Percentiles rank a stretch among this genome's conserved stretches.
Evolutionary conservation across 1,284 basidiomycete genomes (phyloP).

Genomic region (Ganoderma multipileum): DNA sequence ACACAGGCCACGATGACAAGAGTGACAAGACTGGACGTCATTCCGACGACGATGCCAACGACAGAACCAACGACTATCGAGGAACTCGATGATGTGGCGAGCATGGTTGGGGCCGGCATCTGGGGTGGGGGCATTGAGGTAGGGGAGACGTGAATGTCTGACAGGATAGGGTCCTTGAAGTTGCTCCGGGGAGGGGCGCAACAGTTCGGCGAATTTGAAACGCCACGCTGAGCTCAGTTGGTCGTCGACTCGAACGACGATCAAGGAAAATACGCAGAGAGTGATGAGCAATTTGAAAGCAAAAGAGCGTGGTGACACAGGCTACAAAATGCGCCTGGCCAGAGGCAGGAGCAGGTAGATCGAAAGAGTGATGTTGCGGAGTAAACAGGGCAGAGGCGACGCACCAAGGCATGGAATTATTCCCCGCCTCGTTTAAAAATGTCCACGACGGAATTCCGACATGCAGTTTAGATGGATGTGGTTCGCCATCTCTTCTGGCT

Average conservation of each 20-base stretch:
- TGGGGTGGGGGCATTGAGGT: not conserved
- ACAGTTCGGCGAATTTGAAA: too few relatives aligned
- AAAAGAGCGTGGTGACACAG: not conserved
- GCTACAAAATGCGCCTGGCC: not conserved
- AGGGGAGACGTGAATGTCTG: not conserved
- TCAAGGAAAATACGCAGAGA: not conserved
- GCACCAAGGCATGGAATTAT: not conserved
- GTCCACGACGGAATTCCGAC: not conserved
- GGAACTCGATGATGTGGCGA: not conserved
- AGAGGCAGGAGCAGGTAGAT: not conserved
- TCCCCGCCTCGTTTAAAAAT: not conserved
- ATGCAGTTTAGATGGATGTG: not conserved
- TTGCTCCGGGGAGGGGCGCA: too few relatives aligned
- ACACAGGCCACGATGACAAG: not conserved
- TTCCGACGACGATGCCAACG: conserved; percentile 10
- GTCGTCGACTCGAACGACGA: not conserved
- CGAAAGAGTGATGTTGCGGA: not conserved
- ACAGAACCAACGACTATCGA: conserved; percentile 3
- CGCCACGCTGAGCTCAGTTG: not conserved
- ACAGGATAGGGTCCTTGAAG: too few relatives aligned
- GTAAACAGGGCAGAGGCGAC: not conserved
- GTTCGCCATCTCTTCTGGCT: not conserved
- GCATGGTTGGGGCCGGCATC: not conserved
- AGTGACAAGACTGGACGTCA: conserved; percentile 2
- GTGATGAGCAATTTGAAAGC: not conserved